Evolutionary conservation across 2,329 filamentous ascomycete species (phyloP).

Genomic region (Hymenoscyphus salicellus): DNA sequence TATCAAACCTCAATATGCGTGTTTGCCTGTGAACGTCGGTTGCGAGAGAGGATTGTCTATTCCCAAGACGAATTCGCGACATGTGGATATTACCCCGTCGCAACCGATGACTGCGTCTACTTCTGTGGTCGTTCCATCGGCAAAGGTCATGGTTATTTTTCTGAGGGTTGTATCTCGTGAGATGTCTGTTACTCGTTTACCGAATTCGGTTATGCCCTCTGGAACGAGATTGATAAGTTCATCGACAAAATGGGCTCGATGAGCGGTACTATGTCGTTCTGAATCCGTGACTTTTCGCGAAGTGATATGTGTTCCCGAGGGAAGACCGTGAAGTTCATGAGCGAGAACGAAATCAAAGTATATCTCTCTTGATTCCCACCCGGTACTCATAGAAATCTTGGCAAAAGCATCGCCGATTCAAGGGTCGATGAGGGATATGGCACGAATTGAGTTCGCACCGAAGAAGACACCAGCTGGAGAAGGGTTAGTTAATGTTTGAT

Average conservation of each 20-base stretch:
- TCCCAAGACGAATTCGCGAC: slow-evolving; percentile 51
- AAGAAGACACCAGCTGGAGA: neutral
- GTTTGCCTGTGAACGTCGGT: slow-evolving; percentile 53
- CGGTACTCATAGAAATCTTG: neutral
- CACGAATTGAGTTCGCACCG: neutral
- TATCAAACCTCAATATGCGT: slow-evolving; percentile 58
- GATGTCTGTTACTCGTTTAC: neutral
- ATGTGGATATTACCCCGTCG: slow-evolving; percentile 59
- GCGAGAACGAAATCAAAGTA: neutral
- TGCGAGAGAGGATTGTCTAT: slow-evolving; percentile 35
- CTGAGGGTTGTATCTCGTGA: slow-evolving; percentile 8
- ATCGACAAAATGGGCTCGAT: neutral
- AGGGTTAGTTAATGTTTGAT: neutral
- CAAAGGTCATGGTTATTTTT: slow-evolving; percentile 39
- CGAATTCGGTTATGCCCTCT: neutral
- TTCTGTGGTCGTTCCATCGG: slow-evolving; percentile 41
- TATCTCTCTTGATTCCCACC: neutral
- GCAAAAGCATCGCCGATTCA: neutral
- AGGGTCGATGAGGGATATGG: neutral
- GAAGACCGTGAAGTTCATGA: neutral
- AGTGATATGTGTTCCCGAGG: neutral
- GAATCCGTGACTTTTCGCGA: neutral
- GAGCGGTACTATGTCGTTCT: neutral
- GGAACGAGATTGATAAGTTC: neutral
- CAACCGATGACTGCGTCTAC: slow-evolving; percentile 54